Base-by-base conservation (phyloP, 108 stramenopile species). In the Cyclotella atomus region DNA sequence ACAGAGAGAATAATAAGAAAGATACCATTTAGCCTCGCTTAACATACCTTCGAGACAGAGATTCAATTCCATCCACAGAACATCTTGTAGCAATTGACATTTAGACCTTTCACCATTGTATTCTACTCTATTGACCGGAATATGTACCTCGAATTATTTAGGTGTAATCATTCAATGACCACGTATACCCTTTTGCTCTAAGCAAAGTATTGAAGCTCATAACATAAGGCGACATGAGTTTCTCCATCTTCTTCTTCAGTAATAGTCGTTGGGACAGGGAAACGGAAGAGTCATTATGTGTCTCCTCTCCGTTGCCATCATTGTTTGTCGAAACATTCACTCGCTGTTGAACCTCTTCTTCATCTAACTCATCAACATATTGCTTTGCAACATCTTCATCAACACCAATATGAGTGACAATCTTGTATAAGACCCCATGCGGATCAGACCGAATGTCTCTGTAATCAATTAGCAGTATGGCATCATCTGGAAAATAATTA, bases 181-280 rank as follows among this genome's bases (percentile, higher is more conserved):
- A 85, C 3, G 65, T 27, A 62, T 82, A 82, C 2, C 82, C 79
- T 29, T 76, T 38, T 47, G 71, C 60, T 38, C 66, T 34, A 8
- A 87, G 53, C 70, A 87, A 33, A n/a, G 38, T 21, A 65, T 87
- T 87, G 34, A 84, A 84, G 0, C 77, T 59, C 12, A 28, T 49
- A 25, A 83, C 70, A 55, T 61, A 71, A 8, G 71, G 81, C 5
- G 49, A 52, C 50, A 87, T 33, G 55, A 76, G 75, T 17, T 52
- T 45, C 63, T 82, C 76, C 83, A 87, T 79, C 53, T 75, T 54
- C 27, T 73, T 77, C 50, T 63, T 67, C 5, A 87, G 73, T 10
- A 52, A 19, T 0, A 81, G 81, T 20, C 83, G 76, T 34, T 77
- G 57, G 3, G 54, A 43, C 59, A 78, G 55, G 16, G 54, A 62